A percentile compares a stretch with the other conserved stretches of the same genome.
Evolutionary conservation across 345 rosid genomes (phyloP).

Genomic region (Citrus maxima): DNA sequence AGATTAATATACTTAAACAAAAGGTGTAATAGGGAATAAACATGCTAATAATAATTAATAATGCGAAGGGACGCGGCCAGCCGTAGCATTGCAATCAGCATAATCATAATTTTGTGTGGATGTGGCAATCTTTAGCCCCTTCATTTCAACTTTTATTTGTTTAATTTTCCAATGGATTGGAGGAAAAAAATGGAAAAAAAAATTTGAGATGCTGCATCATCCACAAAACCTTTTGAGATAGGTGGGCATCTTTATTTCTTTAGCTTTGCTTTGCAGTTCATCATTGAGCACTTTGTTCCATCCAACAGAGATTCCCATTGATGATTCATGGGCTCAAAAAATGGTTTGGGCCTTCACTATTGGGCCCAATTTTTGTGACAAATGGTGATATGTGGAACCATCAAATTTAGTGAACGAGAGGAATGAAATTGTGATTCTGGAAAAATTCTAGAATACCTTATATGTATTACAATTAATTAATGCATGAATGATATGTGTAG

Average conservation of each 20-base stretch:
- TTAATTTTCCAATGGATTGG: neutral
- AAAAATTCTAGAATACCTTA: too few relatives aligned
- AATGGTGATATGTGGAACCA: neutral
- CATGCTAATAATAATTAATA: neutral
- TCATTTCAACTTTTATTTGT: neutral
- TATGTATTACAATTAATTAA: too few relatives aligned
- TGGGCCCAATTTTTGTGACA: neutral
- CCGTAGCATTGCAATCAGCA: constrained; percentile 12
- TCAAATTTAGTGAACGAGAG: neutral
- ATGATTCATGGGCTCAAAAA: neutral
- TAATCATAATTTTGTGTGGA: neutral
- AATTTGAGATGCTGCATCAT: constrained; percentile 6
- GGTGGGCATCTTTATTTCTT: constrained; percentile 33
- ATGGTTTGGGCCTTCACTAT: neutral
- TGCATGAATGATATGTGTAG: too few relatives aligned
- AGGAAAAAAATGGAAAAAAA: neutral
- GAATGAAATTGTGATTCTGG: neutral
- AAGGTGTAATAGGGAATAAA: constrained; percentile 5
- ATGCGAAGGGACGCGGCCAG: constrained; percentile 23
- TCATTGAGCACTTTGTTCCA: constrained; percentile 20
- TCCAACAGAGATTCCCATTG: constrained; percentile 29
- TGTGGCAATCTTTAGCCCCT: neutral
- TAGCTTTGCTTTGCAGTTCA: constrained; percentile 14
- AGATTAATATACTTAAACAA: neutral
- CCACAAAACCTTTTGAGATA: constrained; percentile 13